Conservation (phyloP, 2,329 filamentous ascomycete genomes). For the Penicillium janthinellum region DNA sequence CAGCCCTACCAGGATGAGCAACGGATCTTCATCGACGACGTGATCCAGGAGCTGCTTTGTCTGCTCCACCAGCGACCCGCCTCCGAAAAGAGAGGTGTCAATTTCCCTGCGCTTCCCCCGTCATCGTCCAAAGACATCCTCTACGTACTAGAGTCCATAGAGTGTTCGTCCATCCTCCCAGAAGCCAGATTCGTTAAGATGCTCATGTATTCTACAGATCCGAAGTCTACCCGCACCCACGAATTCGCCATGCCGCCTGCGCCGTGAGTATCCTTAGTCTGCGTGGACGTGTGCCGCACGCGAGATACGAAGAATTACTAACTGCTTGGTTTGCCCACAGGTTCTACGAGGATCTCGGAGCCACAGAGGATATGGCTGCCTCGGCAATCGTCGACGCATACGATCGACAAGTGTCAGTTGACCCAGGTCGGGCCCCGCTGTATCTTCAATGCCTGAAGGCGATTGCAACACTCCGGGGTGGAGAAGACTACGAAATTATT, state of each 20-base stretch:
- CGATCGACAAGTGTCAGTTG: constrained; percentile 59
- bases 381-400: constrained; percentile 64
- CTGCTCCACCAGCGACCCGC: constrained; percentile 51
- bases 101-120: constrained; percentile 34
- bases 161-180: constrained; percentile 33
- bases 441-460: constrained; percentile 68
- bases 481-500: constrained; percentile 56
- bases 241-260: constrained; percentile 36
- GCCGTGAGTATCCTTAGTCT: constrained; percentile 32
- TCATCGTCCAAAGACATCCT: constrained; percentile 46
- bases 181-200: neutral
- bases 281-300: neutral
- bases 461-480: constrained; percentile 55
- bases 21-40: constrained; percentile 59
- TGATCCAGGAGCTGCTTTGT: constrained; percentile 59
- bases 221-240: constrained; percentile 28
- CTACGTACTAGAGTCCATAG: constrained; percentile 34
- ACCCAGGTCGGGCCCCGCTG: constrained; percentile 57
- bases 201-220: constrained; percentile 31
- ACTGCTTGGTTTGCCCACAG: constrained; percentile 28
- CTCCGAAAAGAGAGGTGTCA: constrained; percentile 40
- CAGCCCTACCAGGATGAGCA: constrained; percentile 44
- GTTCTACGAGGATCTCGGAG: constrained; percentile 65
- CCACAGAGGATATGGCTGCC: constrained; percentile 64
- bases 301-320: neutral